Conservation (phyloP, 2,329 filamentous ascomycete species). For the Cladophialophora yegresii region DNA sequence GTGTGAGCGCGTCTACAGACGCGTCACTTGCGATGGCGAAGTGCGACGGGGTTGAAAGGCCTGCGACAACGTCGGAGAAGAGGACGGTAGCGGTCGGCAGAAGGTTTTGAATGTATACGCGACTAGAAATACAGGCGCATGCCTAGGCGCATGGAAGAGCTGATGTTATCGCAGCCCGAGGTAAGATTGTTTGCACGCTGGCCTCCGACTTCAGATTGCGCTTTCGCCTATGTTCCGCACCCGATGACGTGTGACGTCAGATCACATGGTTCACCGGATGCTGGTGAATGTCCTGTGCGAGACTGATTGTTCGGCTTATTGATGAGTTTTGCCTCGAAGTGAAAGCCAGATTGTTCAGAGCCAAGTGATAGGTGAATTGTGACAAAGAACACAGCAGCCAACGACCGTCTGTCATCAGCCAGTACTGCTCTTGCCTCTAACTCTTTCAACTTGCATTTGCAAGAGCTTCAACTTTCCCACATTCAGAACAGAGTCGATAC, state of each 20-base stretch:
- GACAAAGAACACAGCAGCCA: background rate
- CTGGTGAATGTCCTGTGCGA: background rate
- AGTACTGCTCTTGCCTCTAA: background rate
- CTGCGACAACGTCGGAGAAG: background rate
- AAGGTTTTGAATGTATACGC: background rate
- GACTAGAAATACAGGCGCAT: conserved; percentile 1
- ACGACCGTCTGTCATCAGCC: background rate
- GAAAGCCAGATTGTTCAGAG: background rate
- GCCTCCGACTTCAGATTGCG: background rate
- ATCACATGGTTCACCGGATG: background rate
- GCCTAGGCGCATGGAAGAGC: background rate
- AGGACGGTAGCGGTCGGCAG: background rate
- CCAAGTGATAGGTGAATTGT: background rate
- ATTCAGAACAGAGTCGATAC: background rate
- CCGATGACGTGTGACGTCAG: background rate
- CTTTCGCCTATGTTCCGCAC: background rate
- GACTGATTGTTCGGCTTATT: background rate
- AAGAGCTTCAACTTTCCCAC: background rate
- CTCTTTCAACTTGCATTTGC: background rate
- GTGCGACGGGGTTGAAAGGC: background rate
- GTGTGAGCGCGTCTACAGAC: conserved; percentile 26
- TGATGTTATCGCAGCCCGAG: background rate
- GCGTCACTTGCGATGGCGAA: conserved; percentile 17
- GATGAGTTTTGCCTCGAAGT: background rate
- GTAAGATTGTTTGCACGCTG: conserved; percentile 1